A percentile compares a stretch with the other conserved stretches of the same genome.
Evolutionary conservation across 768 basidiomycete species (phyloP).

Genomic region (Ramaria sp.): DNA sequence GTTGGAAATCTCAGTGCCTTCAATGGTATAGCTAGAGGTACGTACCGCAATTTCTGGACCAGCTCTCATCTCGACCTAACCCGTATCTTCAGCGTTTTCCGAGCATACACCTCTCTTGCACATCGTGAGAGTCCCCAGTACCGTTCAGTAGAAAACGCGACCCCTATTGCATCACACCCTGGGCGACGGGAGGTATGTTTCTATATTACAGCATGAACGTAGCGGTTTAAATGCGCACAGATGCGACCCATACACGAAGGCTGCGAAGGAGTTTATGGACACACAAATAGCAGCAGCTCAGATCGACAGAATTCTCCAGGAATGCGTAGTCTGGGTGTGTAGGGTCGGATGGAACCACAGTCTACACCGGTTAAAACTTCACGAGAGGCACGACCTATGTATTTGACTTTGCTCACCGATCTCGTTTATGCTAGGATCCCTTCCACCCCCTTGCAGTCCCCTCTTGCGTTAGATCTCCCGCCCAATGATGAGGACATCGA

Average conservation of each 20-base stretch:
- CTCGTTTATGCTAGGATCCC: slow-evolving; percentile 62
- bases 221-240: slow-evolving; percentile 22
- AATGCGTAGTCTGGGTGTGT: slow-evolving; percentile 47
- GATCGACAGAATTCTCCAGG: slow-evolving; percentile 71
- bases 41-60: slow-evolving; percentile 9
- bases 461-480: slow-evolving; percentile 38
- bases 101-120: slow-evolving; percentile 89
- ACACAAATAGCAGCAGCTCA: slow-evolving; percentile 46
- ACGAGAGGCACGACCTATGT: slow-evolving; percentile 72
- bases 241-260: slow-evolving; percentile 71
- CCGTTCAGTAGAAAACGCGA: slow-evolving; percentile 53
- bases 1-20: slow-evolving; percentile 90
- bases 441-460: slow-evolving; percentile 46
- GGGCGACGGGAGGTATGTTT: slow-evolving; percentile 58
- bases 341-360: neutral
- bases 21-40: slow-evolving; percentile 73
- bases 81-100: slow-evolving; percentile 43
- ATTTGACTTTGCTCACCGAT: slow-evolving; percentile 80
- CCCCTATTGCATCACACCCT: slow-evolving; percentile 84
- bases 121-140: slow-evolving; percentile 75
- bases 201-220: neutral
- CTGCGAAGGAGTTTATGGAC: slow-evolving; percentile 58
- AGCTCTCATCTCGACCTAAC: neutral
- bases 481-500: slow-evolving; percentile 49
- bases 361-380: neutral